A percentile compares a stretch with the other conserved stretches of the same genome.
Conservation (phyloP, 2,329 filamentous ascomycete genomes). For the Fusarium gaditjirri region DNA sequence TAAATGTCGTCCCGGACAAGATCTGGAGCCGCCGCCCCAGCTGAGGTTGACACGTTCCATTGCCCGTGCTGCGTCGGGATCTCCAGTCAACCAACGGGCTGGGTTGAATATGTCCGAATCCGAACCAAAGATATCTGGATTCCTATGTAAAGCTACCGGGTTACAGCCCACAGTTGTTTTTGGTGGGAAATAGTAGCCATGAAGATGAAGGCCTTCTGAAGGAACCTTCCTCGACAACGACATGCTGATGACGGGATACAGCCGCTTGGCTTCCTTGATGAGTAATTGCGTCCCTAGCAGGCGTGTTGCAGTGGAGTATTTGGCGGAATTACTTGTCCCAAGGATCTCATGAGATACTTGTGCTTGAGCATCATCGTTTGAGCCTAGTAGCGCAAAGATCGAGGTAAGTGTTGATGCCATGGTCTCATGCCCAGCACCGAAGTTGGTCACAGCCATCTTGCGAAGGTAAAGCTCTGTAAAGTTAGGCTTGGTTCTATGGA, state of each 20-base stretch:
- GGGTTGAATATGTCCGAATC: slow-evolving; percentile 58
- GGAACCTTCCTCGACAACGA: slow-evolving; percentile 60
- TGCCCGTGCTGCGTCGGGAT: slow-evolving; percentile 39
- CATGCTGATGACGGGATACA: slow-evolving; percentile 64
- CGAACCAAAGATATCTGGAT: slow-evolving; percentile 59
- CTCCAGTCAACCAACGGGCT: slow-evolving; percentile 58
- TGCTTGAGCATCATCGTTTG: slow-evolving; percentile 48
- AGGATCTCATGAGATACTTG: slow-evolving; percentile 51
- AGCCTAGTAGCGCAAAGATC: slow-evolving; percentile 58
- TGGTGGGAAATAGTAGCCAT: slow-evolving; percentile 54
- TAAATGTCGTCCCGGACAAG: slow-evolving; percentile 62
- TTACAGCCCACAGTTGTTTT: slow-evolving; percentile 63
- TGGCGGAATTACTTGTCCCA: background rate
- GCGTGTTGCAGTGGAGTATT: slow-evolving; percentile 37
- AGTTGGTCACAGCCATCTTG: slow-evolving; percentile 65
- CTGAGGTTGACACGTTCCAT: slow-evolving; percentile 63
- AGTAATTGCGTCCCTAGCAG: slow-evolving; percentile 56
- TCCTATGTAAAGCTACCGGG: slow-evolving; percentile 61
- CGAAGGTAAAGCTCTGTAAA: slow-evolving; percentile 61
- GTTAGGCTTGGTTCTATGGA: slow-evolving; percentile 57
- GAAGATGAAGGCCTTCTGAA: slow-evolving; percentile 48
- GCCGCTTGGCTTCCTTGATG: slow-evolving; percentile 62
- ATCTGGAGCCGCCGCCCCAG: slow-evolving; percentile 63
- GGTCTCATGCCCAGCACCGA: slow-evolving; percentile 66
- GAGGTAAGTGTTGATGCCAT: slow-evolving; percentile 64